A percentile compares a stretch with the other conserved stretches of the same genome.
phyloP scores from a whole-genome alignment of 768 basidiomycete genomes.

The Hypholoma fasciculare region DNA sequence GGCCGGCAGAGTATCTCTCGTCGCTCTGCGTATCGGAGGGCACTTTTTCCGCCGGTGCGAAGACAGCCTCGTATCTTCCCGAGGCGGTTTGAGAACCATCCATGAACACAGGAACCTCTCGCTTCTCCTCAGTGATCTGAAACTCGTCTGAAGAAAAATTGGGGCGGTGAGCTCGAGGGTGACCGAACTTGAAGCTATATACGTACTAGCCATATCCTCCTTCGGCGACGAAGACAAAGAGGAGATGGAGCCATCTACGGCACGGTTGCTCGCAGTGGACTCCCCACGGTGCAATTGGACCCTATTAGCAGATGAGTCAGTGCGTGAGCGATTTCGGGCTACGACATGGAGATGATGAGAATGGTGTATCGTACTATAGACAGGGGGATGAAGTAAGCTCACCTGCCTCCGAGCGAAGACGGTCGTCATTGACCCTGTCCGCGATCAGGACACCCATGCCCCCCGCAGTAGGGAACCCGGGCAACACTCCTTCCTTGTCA shows the following conservation, averaged over 20 bases:
- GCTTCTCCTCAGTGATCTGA: constrained; percentile 9
- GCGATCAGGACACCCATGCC: constrained; percentile 18
- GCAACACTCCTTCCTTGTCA: constrained; percentile 14
- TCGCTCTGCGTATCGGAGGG: not conserved
- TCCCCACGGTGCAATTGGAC: not conserved
- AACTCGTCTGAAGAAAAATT: not conserved
- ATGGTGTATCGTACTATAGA: not conserved
- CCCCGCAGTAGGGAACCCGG: constrained; percentile 18
- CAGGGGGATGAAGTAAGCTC: not conserved
- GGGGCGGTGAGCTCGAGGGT: not conserved
- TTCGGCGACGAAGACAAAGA: no score
- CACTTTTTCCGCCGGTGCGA: not conserved
- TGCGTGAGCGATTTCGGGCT: not conserved
- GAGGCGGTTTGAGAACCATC: not conserved
- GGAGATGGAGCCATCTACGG: not conserved
- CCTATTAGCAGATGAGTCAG: not conserved
- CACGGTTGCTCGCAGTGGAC: not conserved
- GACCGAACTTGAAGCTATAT: not conserved
- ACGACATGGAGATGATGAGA: not conserved
- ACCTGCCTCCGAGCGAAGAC: constrained; percentile 10
- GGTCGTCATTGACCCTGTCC: constrained; percentile 22
- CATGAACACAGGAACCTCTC: constrained; percentile 12
- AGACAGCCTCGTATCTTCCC: constrained; percentile 12
- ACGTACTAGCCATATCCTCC: not conserved
- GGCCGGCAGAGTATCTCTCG: no score